Evolutionary conservation across 2,329 filamentous ascomycete species (phyloP), one percentile per base, ranked within the genome.

Genomic region (Lasiodiplodia hormozganensis): DNA sequence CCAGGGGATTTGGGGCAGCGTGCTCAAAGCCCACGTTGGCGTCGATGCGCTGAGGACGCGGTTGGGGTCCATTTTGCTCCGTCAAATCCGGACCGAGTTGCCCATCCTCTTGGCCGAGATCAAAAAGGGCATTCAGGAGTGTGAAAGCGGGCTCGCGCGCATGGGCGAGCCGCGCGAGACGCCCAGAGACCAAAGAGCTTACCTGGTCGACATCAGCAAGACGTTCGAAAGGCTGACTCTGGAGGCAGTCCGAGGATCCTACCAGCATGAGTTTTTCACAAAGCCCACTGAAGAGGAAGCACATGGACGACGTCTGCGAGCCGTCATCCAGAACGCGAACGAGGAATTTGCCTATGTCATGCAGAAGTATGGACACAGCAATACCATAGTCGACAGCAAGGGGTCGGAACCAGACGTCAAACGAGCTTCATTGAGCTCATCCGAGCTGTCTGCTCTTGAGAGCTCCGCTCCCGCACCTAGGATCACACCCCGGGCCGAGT

Each of bases 101-200:
- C 75, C 80, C 1, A 68, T 70, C 16, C 66, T 75, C 8, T 71
- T 71, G 11, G 69, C 51, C 69, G 75, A 71, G 36, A 36, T 88
- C 86, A 70, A 76, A 80, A 0, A 73, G 90, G 0, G 78, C 90
- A 4, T 72, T 73, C 38, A 66, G 2, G 60, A 72, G 8, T 78
- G 73, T 1, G 56, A 57, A 4, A 65, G 69, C 2, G 72, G 70
- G 0, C 75, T 90, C 4, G 70, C 79, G 0, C 75, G 76, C 3
- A 78, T 91, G 0, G 88, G 89, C 0, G 73, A 78, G 2, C 75
- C 83, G 1, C 79, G 87, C 11, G 75, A 73, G 1, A 85, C 81
- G 0, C 18, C 78, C 0, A 69, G 78, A 1, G 82, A 89, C 65
- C 86, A 89, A 67, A 81, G 79, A 0, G 73, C 75, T 0, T 85